Base-by-base conservation (phyloP, 129 eudicot species). In the Mikania micrantha region DNA sequence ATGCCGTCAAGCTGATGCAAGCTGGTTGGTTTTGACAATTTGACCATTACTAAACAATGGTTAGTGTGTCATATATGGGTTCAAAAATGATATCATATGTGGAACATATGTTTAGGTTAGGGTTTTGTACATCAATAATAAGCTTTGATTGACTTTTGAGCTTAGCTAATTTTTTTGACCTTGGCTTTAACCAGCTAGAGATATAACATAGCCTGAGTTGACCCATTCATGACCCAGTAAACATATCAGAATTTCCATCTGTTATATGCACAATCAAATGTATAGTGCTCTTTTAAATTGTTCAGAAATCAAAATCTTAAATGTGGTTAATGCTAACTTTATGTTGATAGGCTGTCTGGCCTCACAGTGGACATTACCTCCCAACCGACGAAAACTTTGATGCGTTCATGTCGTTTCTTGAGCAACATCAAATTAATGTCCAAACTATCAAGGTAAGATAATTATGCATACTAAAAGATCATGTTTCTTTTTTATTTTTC, bases 311-410 rank as follows among this genome's bases (percentile, higher is more conserved):
- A 41, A 25, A 36, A 42, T 73, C 68, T 60, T 58, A 41, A 27
- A 15, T 60, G 73, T 4, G 69, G 34, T 44, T 42, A 45, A 56
- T 53, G 13, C 21, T 59, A 34, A 66, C 42, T 50, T 71, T 2
- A 24, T 45, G 67, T 62, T 11, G 61, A 62, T 70, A 90, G 97
- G 87, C 95, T 16, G 95, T 87, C 28, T 90, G 97, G 97, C 97
- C 97, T 71, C 92, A 90, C 66, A 90, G 97, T 64, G 97, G 97
- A 29, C 97, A 90, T 70, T 90, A 90, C 68, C 97, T 80, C 67
- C 97, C 97, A 49, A 90, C 97, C 16, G 84, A 74, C 77, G 97
- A 90, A 72, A 90, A 90, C 80, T 87, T 90, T 20, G 78, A 90
- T 52, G 82, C 85, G 34, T 83, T 90, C 71, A 80, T 90, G 90